These are phyloP conservation scores for Acanthamoeba healyi DNA, from an alignment of 208 protist species.

Conservation along the genomic window DNA sequence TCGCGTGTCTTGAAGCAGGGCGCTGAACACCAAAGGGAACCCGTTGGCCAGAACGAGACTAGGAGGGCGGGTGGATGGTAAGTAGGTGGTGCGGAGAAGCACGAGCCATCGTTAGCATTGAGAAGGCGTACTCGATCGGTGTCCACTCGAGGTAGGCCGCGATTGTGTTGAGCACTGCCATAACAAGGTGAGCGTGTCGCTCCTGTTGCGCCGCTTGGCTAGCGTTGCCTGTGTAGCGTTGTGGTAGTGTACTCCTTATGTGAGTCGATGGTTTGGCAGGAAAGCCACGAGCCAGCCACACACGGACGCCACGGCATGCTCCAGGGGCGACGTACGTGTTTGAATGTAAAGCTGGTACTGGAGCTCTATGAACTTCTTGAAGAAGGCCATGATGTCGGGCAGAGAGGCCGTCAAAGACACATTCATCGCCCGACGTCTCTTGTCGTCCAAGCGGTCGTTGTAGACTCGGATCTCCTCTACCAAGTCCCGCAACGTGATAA, in stretches of 20 bases:
- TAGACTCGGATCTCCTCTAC: conserved; percentile 14
- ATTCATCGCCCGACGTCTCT: background rate
- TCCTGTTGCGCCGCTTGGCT: background rate
- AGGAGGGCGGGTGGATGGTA: too few relatives aligned
- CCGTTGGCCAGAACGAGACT: background rate
- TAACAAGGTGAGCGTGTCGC: background rate
- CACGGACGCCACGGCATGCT: too few relatives aligned
- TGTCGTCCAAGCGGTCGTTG: conserved; percentile 5
- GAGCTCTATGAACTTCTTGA: conserved; percentile 28
- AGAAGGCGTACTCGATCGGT: conserved; percentile 4
- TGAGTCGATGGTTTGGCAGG: background rate
- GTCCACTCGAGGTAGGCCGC: conserved; percentile 13
- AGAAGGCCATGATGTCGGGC: conserved; percentile 18
- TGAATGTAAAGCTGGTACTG: conserved; percentile 28
- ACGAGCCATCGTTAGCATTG: too few relatives aligned
- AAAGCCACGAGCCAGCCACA: too few relatives aligned
- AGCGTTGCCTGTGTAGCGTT: background rate
- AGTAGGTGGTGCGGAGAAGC: too few relatives aligned
- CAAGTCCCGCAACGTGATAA: conserved; percentile 27
- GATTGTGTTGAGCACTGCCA: background rate
- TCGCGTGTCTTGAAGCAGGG: background rate
- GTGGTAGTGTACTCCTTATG: background rate
- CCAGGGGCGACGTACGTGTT: background rate
- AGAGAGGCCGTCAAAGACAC: background rate
- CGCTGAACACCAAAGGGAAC: background rate